Conservation (phyloP, 192 early-diverging fungal genomes). For the Coemansia sp. region DNA sequence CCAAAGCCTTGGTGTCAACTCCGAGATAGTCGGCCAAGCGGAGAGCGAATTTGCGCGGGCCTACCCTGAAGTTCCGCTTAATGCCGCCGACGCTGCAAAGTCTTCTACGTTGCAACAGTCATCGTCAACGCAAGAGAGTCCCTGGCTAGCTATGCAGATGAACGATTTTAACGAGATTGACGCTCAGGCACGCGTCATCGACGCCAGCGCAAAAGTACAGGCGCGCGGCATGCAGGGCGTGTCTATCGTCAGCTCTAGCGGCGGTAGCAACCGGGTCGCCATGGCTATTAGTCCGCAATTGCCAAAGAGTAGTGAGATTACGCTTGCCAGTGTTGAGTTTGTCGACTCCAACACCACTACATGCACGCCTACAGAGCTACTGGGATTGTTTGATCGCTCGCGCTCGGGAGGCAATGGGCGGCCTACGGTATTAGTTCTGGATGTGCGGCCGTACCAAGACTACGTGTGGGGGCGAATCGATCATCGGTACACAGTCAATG, state of each 20-base stretch:
- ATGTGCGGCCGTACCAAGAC: constrained; percentile 73
- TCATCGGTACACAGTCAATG: constrained; percentile 66
- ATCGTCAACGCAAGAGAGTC: not conserved
- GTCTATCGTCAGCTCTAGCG: constrained; percentile 8
- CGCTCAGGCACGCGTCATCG: constrained; percentile 34
- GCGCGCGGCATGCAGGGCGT: constrained; percentile 13
- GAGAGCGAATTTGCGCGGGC: constrained; percentile 49
- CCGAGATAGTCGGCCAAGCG: constrained; percentile 52
- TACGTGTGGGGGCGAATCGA: constrained; percentile 70
- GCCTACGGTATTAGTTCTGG: constrained; percentile 69
- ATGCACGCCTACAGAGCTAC: constrained; percentile 43
- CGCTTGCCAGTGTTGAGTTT: constrained; percentile 14
- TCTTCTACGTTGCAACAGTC: not conserved
- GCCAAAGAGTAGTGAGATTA: constrained; percentile 10
- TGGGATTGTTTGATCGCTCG: constrained; percentile 41
- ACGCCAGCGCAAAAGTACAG: constrained; percentile 10
- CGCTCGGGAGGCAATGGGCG: constrained; percentile 24
- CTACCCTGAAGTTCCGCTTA: constrained; percentile 30
- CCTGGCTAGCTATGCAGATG: constrained; percentile 24
- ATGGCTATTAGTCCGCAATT: constrained; percentile 25
- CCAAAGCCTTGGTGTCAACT: constrained; percentile 12
- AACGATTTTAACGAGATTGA: constrained; percentile 46
- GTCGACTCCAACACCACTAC: constrained; percentile 26
- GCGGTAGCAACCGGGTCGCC: constrained; percentile 15
- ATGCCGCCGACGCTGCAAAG: not conserved